Conservation (phyloP, 176 grass and related monocot genomes). For the Musa beccarii region DNA sequence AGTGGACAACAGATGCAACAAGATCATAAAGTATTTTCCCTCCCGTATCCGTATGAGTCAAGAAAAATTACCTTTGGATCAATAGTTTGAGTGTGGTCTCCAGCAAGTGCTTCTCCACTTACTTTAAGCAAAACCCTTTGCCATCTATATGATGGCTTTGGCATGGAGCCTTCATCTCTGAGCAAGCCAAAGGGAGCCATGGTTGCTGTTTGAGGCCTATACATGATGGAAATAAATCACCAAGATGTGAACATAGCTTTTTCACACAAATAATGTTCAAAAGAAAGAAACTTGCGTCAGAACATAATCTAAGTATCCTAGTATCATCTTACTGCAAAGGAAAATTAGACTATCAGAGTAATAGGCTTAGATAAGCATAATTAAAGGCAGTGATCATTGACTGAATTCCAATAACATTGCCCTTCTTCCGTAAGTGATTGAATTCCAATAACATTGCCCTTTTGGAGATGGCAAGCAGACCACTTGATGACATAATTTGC, state of each 20-base stretch:
- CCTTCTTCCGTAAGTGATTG: not conserved
- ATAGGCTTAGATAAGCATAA: too few species aligned
- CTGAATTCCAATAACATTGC: not conserved
- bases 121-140: conserved; percentile 88
- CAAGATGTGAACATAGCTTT: too few species aligned
- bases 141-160: conserved; percentile 65
- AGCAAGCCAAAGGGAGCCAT: conserved; percentile 44
- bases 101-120: conserved; percentile 90
- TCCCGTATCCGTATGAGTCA: too few species aligned
- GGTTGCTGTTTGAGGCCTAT: conserved; percentile 33
- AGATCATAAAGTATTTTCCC: not conserved
- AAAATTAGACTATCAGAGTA: too few species aligned
- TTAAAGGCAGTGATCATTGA: too few species aligned
- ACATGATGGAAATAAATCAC: not conserved
- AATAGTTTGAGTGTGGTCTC: conserved; percentile 69
- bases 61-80: conserved; percentile 58
- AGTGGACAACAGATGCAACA: not conserved
- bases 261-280: not conserved
- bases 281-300: not conserved
- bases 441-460: not conserved
- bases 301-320: not conserved
- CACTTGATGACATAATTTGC: not conserved
- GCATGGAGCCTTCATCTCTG: conserved; percentile 39
- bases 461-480: too few species aligned
- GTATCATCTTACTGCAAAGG: not conserved